Evolutionary conservation across 257 asterid genomes (phyloP).

Genomic region (Verbascum thapsus): DNA sequence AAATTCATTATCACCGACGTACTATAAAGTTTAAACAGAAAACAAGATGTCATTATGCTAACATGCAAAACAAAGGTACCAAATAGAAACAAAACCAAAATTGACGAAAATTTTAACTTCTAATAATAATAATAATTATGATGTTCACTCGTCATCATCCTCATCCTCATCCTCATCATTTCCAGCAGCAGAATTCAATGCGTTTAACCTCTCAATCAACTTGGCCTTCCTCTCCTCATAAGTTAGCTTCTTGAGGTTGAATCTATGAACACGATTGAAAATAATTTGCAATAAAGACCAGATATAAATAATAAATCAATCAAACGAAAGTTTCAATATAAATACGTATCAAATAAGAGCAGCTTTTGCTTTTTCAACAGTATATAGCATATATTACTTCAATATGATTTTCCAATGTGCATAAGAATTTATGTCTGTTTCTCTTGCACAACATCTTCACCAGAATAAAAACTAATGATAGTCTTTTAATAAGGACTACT

Average conservation of each 20-base stretch:
- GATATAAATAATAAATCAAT: not conserved
- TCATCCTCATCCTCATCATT: constrained; percentile 47
- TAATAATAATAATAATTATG: not conserved
- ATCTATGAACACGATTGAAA: constrained; percentile 38
- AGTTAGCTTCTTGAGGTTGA: constrained; percentile 71
- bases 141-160: constrained; percentile 54
- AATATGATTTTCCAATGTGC: not conserved
- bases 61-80: not conserved
- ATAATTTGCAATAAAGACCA: not conserved
- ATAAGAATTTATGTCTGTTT: not conserved
- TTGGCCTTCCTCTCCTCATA: constrained; percentile 66
- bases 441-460: not conserved
- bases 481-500: not conserved
- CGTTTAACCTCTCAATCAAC: constrained; percentile 73
- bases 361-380: not conserved
- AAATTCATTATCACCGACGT: not conserved
- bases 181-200: constrained; percentile 64
- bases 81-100: constrained; percentile 22
- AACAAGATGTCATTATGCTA: not conserved
- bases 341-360: no score
- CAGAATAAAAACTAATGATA: not conserved
- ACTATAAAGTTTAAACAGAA: not conserved
- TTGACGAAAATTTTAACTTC: not conserved
- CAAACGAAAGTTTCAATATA: no score
- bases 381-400: not conserved